Percentiles rank a stretch among this genome's conserved stretches.
These are phyloP conservation scores for Aphanomyces invadans DNA, from an alignment of 352 stramenopile species.

Conservation along the genomic window DNA sequence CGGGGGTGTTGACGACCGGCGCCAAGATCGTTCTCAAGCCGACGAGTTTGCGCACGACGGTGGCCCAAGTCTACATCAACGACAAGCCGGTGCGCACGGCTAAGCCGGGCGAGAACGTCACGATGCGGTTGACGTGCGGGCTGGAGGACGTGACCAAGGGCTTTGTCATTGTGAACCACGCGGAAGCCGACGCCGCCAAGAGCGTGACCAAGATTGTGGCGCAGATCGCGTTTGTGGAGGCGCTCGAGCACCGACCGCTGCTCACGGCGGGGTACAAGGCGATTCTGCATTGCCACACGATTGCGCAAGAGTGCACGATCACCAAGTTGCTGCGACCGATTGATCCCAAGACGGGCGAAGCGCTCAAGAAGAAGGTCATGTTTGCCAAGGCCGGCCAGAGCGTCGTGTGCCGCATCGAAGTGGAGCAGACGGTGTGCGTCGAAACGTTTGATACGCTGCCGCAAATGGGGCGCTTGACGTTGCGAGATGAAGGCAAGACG, in stretches of 20 bases:
- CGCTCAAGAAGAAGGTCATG: constrained; percentile 86
- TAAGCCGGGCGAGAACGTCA: constrained; percentile 97
- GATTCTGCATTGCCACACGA: constrained; percentile 97
- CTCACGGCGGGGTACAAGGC: constrained; percentile 96
- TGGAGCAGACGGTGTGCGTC: constrained; percentile 90
- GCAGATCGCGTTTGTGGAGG: constrained; percentile 93
- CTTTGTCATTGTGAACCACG: constrained; percentile 87
- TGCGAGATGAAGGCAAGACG: constrained; percentile 98
- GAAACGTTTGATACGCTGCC: constrained; percentile 93
- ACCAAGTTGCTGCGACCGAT: constrained; percentile 86
- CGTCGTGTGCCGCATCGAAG: constrained; percentile 90
- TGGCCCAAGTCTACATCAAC: constrained; percentile 87
- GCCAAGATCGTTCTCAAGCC: constrained; percentile 95
- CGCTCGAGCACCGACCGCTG: constrained; percentile 94
- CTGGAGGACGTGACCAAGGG: constrained; percentile 84
- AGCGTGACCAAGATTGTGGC: constrained; percentile 80
- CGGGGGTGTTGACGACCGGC: constrained; percentile 86
- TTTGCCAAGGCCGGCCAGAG: constrained; percentile 95
- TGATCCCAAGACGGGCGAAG: constrained; percentile 86
- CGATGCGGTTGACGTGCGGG: constrained; percentile 88
- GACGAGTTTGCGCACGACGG: constrained; percentile 54
- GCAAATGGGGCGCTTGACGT: constrained; percentile 95
- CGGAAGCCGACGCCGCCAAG: constrained; percentile 31
- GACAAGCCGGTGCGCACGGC: constrained; percentile 90
- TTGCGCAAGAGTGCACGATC: constrained; percentile 92